Evolutionary conservation across 257 asterid species (phyloP).

Genomic region (Petunia secreta): DNA sequence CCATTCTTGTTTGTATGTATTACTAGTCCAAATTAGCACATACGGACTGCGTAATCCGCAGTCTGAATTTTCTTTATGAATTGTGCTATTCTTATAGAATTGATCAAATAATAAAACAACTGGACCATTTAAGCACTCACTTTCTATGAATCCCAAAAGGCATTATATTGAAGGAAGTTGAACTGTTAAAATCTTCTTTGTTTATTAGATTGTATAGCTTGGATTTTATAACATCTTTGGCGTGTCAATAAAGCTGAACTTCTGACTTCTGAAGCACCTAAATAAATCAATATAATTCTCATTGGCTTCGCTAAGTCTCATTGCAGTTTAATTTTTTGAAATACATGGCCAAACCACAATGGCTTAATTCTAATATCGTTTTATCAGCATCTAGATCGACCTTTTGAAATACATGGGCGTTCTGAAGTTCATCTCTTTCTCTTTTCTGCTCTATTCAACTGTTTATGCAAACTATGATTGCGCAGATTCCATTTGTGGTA

Average conservation of each 20-base stretch:
- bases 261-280: slow-evolving; percentile 9
- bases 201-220: background rate
- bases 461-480: slow-evolving; percentile 45
- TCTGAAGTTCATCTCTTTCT: slow-evolving; percentile 33
- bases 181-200: slow-evolving; percentile 17
- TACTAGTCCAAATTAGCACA: background rate
- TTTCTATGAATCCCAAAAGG: background rate
- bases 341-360: background rate
- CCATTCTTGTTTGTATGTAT: slow-evolving; percentile 15
- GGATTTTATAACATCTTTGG: slow-evolving; percentile 2
- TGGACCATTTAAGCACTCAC: background rate
- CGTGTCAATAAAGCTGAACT: background rate
- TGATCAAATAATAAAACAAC: background rate
- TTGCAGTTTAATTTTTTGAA: background rate
- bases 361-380: background rate
- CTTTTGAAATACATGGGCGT: slow-evolving; percentile 48
- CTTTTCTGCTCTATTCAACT: slow-evolving; percentile 35
- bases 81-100: slow-evolving; percentile 12
- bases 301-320: background rate
- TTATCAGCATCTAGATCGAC: slow-evolving; percentile 6
- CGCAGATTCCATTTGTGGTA: slow-evolving; percentile 31
- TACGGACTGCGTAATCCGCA: background rate
- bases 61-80: slow-evolving; percentile 5
- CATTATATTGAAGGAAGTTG: slow-evolving; percentile 17
- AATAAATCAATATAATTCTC: slow-evolving; percentile 15